Percentiles rank a stretch among this genome's conserved stretches.
phyloP scores from a whole-genome alignment of 2,329 filamentous ascomycete genomes.

The Penicillium sp. region DNA sequence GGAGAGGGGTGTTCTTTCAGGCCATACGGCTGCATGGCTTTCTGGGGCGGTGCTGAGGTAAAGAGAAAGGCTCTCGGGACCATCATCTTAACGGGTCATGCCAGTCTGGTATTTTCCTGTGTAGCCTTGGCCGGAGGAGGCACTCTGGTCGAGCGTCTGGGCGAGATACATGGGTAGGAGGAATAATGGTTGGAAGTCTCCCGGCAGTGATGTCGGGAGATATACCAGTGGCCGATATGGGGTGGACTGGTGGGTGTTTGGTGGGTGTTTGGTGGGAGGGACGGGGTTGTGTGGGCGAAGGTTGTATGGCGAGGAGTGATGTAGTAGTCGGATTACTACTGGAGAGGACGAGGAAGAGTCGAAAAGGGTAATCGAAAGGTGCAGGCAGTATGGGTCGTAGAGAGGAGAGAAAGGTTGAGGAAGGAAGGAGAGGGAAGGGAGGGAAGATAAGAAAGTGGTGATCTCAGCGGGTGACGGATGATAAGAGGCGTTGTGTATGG shows the following conservation, averaged over 20 bases:
- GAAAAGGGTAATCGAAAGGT: neutral
- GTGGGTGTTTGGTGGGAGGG: neutral
- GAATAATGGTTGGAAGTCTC: constrained; percentile 19
- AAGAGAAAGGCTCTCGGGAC: constrained; percentile 49
- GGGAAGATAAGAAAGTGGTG: constrained; percentile 21
- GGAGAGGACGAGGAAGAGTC: constrained; percentile 1
- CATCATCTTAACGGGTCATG: constrained; percentile 46
- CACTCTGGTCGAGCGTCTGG: constrained; percentile 48
- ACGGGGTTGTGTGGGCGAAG: constrained; percentile 9
- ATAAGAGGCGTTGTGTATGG: constrained; percentile 21
- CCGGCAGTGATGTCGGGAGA: constrained; percentile 19
- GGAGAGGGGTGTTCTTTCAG: constrained; percentile 22
- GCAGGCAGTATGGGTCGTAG: neutral
- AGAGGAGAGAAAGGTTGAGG: constrained; percentile 10
- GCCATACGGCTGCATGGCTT: constrained; percentile 21
- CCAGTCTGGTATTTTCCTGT: constrained; percentile 23
- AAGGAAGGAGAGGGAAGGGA: constrained; percentile 17
- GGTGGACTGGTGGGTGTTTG: neutral
- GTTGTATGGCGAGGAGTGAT: constrained; percentile 12
- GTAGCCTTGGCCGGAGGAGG: constrained; percentile 43
- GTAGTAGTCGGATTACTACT: constrained; percentile 12
- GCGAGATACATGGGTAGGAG: constrained; percentile 47
- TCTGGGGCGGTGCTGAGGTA: constrained; percentile 39
- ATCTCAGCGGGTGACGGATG: constrained; percentile 19
- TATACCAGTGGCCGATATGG: constrained; percentile 12